phyloP scores from a whole-genome alignment of 78 protist species.

The Guillardia theta region DNA sequence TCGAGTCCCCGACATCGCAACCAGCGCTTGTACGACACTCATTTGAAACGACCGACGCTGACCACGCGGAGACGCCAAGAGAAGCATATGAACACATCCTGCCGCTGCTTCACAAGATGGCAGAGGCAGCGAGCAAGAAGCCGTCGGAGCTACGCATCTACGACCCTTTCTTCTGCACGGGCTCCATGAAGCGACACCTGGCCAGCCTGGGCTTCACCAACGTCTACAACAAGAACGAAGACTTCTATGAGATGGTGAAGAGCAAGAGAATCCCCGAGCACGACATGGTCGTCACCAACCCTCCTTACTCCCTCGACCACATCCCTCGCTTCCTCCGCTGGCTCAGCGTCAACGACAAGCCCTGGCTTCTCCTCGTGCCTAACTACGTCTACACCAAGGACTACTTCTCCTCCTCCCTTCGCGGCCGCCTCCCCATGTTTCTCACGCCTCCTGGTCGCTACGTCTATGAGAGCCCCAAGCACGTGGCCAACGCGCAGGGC shows the following conservation, averaged over 20 bases:
- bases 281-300: constrained; percentile 41
- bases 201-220: background rate
- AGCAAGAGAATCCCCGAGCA: background rate
- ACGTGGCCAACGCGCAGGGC: background rate
- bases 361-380: background rate
- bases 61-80: background rate
- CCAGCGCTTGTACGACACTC: background rate
- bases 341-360: background rate
- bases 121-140: background rate
- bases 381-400: constrained; percentile 24
- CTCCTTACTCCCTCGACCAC: constrained; percentile 20
- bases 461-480: background rate
- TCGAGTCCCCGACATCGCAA: background rate
- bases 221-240: constrained; percentile 32
- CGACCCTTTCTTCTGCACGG: constrained; percentile 19
- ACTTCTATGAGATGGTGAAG: background rate
- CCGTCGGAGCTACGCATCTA: background rate
- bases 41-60: background rate
- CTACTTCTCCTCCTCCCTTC: background rate
- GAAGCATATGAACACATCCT: background rate
- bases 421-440: background rate
- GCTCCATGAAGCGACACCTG: background rate
- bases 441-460: background rate
- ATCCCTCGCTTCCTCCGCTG: background rate
- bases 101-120: background rate